phyloP scores from a whole-genome alignment of 768 basidiomycete genomes.

The Boletus bicolor region DNA sequence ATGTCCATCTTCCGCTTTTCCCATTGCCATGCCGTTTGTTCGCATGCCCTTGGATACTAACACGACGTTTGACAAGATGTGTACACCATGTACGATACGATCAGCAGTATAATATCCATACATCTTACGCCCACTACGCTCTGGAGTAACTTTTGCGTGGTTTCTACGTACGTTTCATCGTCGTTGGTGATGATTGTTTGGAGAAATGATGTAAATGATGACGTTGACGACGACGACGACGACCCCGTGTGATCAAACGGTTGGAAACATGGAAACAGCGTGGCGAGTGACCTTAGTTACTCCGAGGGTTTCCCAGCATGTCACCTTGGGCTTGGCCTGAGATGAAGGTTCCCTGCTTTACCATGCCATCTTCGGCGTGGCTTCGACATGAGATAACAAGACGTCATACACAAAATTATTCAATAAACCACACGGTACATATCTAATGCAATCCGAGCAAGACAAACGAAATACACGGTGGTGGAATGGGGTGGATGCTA shows the following conservation, averaged over 20 bases:
- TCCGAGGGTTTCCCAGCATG: background rate
- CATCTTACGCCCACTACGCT: constrained; percentile 8
- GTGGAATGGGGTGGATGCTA: background rate
- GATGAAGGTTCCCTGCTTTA: background rate
- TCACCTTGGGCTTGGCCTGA: background rate
- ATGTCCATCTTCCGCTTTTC: constrained; percentile 22
- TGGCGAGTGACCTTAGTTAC: background rate
- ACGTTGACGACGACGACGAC: background rate
- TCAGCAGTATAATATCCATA: constrained; percentile 23
- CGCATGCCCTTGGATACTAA: constrained; percentile 18
- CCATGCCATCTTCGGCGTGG: background rate
- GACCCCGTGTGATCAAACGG: constrained; percentile 1
- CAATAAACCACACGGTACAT: background rate
- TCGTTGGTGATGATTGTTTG: background rate
- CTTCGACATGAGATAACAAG: background rate
- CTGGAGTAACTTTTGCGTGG: constrained; percentile 1
- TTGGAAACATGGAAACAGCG: constrained; percentile 5
- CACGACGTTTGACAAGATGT: constrained; percentile 14
- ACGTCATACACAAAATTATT: background rate
- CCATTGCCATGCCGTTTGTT: constrained; percentile 12
- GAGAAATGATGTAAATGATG: constrained; percentile 8
- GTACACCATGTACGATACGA: constrained; percentile 30
- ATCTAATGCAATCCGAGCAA: constrained; percentile 7
- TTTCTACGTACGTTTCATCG: background rate
- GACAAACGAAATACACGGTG: constrained; percentile 4